These are phyloP conservation scores for Davidsoniella australis DNA, from an alignment of 2,329 filamentous ascomycete genomes.

Conservation along the genomic window DNA sequence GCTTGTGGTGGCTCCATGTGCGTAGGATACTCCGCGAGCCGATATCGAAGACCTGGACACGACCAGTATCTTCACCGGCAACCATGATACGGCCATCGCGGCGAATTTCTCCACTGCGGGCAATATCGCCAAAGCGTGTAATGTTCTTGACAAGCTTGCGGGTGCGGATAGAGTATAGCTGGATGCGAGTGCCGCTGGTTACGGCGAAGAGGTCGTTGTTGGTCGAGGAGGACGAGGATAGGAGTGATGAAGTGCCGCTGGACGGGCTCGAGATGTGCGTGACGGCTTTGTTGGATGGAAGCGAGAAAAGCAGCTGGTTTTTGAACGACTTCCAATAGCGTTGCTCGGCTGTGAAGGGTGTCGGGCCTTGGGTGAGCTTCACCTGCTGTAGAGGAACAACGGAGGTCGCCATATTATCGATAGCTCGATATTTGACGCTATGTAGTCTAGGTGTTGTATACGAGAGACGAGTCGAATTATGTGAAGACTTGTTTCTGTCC, in stretches of 20 bases:
- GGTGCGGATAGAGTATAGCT: slow-evolving; percentile 84
- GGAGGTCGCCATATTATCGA: slow-evolving; percentile 58
- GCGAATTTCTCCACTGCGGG: slow-evolving; percentile 75
- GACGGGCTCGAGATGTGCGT: slow-evolving; percentile 62
- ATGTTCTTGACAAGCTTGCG: slow-evolving; percentile 88
- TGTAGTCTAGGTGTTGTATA: neutral
- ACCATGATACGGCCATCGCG: slow-evolving; percentile 78
- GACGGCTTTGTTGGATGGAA: slow-evolving; percentile 75
- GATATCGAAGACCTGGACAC: slow-evolving; percentile 90
- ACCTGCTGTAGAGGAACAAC: slow-evolving; percentile 64
- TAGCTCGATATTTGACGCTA: neutral
- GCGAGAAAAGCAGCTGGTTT: slow-evolving; percentile 76
- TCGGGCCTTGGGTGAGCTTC: slow-evolving; percentile 68
- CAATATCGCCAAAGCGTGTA: slow-evolving; percentile 80
- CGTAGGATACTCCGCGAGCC: slow-evolving; percentile 76
- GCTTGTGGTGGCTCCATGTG: slow-evolving; percentile 88
- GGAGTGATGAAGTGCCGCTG: slow-evolving; percentile 22
- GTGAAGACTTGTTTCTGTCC: neutral
- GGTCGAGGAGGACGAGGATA: slow-evolving; percentile 24
- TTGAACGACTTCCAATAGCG: slow-evolving; percentile 93
- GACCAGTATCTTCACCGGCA: slow-evolving; percentile 79
- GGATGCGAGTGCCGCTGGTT: slow-evolving; percentile 83
- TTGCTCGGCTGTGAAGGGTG: slow-evolving; percentile 77
- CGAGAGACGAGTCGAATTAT: neutral
- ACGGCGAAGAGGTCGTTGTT: slow-evolving; percentile 68